A percentile compares a stretch with the other conserved stretches of the same genome.
These are phyloP conservation scores for Fusarium virguliforme DNA, from an alignment of 2,329 filamentous ascomycete genomes.

Conservation along the genomic window DNA sequence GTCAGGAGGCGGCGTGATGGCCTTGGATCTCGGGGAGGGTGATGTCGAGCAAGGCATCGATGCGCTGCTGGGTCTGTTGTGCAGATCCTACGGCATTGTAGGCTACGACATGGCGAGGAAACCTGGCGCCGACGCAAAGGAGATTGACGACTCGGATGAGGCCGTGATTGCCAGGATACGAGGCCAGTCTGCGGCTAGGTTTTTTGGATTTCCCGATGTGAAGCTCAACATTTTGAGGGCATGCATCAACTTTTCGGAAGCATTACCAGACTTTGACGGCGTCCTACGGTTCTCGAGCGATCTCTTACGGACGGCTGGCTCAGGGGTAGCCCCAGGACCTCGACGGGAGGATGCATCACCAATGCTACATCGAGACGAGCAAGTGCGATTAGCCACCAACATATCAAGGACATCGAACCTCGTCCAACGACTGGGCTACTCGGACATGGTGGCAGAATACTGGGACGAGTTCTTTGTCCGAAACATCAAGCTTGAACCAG, in stretches of 20 bases:
- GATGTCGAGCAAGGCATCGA: slow-evolving; percentile 79
- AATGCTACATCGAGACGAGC: slow-evolving; percentile 84
- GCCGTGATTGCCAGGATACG: slow-evolving; percentile 72
- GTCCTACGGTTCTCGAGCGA: slow-evolving; percentile 91
- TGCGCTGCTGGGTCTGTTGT: slow-evolving; percentile 73
- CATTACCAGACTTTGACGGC: slow-evolving; percentile 90
- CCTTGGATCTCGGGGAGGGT: slow-evolving; percentile 74
- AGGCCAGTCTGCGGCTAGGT: slow-evolving; percentile 70
- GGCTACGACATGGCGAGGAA: slow-evolving; percentile 60
- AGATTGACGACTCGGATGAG: slow-evolving; percentile 65
- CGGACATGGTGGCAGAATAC: slow-evolving; percentile 83
- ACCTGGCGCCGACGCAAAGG: slow-evolving; percentile 44
- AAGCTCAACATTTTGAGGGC: slow-evolving; percentile 90
- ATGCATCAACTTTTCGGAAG: slow-evolving; percentile 96
- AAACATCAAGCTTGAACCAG: slow-evolving; percentile 78
- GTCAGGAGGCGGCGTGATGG: slow-evolving; percentile 66
- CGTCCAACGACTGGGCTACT: slow-evolving; percentile 81
- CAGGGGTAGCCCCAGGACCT: slow-evolving; percentile 81
- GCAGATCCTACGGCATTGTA: slow-evolving; percentile 76
- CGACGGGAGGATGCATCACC: slow-evolving; percentile 79
- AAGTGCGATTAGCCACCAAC: slow-evolving; percentile 86
- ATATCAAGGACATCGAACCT: slow-evolving; percentile 87
- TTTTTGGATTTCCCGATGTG: slow-evolving; percentile 83
- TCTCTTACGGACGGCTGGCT: slow-evolving; percentile 85
- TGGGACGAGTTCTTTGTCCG: slow-evolving; percentile 98